These are phyloP conservation scores for Dactylonectria estremocensis DNA, from an alignment of 2,329 filamentous ascomycete species.

Conservation along the genomic window DNA sequence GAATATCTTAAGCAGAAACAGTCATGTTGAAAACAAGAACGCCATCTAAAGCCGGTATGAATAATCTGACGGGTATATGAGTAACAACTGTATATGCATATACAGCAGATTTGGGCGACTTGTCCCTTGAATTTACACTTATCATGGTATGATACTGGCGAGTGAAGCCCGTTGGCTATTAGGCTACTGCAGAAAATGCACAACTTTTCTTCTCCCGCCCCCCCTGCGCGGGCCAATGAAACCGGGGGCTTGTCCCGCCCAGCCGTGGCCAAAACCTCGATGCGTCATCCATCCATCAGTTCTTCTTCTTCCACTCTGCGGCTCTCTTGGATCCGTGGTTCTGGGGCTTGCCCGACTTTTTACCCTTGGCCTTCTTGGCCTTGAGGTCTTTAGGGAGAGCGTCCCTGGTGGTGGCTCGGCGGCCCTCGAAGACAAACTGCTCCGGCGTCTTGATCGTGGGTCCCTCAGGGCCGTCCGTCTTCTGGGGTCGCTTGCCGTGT, in stretches of 20 bases:
- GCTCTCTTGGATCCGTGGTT: conserved; percentile 58
- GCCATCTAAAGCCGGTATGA: conserved; percentile 12
- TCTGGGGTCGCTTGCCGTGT: conserved; percentile 45
- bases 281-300: conserved; percentile 31
- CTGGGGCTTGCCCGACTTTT: conserved; percentile 53
- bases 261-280: conserved; percentile 5
- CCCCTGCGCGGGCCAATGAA: not conserved
- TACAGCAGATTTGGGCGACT: not conserved
- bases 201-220: conserved; percentile 21
- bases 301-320: conserved; percentile 63
- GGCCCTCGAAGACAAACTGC: conserved; percentile 85
- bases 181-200: conserved; percentile 18
- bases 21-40: not conserved
- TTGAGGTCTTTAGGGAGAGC: conserved; percentile 75
- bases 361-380: conserved; percentile 69
- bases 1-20: not conserved
- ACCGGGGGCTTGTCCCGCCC: conserved; percentile 1
- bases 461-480: conserved; percentile 41
- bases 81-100: conserved; percentile 16
- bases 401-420: conserved; percentile 78
- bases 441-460: conserved; percentile 71
- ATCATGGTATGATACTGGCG: conserved; percentile 15
- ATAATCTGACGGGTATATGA: conserved; percentile 21
- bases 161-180: not conserved
- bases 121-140: conserved; percentile 7